Conservation (phyloP, 805 yeast genomes). For the Wickerhamomyces mucosus region DNA sequence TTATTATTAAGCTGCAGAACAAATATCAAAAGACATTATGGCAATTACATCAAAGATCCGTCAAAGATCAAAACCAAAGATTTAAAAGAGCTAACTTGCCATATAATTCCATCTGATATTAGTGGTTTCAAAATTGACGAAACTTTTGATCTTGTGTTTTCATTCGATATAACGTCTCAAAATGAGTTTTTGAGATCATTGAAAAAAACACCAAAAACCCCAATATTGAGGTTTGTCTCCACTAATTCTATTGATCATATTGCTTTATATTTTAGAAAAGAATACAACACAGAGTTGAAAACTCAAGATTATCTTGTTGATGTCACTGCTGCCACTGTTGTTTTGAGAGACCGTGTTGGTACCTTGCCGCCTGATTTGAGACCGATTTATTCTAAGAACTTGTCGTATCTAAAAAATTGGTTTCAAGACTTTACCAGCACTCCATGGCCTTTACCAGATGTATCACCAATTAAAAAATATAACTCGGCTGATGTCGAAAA, state of each 20-base stretch:
- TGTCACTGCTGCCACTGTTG: conserved; percentile 74
- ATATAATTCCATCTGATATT: conserved; percentile 14
- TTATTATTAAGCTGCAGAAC: conserved; percentile 53
- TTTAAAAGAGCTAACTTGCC: conserved; percentile 10
- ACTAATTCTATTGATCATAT: conserved; percentile 82
- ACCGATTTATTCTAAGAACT: conserved; percentile 61
- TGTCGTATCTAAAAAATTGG: conserved; percentile 56
- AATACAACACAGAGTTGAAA: conserved; percentile 14
- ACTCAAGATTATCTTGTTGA: conserved; percentile 44
- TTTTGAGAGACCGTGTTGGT: conserved; percentile 75
- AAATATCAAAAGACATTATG: conserved; percentile 49
- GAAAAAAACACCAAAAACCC: conserved; percentile 27
- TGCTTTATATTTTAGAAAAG: conserved; percentile 37
- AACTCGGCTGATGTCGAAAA: conserved; percentile 71
- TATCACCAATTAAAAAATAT: conserved; percentile 53
- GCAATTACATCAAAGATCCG: conserved; percentile 49
- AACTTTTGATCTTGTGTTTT: conserved; percentile 48
- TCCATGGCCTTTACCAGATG: conserved; percentile 75
- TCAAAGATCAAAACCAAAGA: conserved; percentile 21
- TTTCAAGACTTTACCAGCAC: conserved; percentile 30
- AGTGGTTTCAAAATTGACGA: conserved; percentile 4
- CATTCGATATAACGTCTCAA: conserved; percentile 55
- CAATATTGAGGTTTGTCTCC: conserved; percentile 63
- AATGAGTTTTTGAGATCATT: conserved; percentile 24
- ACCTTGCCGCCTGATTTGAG: conserved; percentile 68